Base-by-base conservation (phyloP, 768 basidiomycete genomes). In the Kwoniella botswanensis region DNA sequence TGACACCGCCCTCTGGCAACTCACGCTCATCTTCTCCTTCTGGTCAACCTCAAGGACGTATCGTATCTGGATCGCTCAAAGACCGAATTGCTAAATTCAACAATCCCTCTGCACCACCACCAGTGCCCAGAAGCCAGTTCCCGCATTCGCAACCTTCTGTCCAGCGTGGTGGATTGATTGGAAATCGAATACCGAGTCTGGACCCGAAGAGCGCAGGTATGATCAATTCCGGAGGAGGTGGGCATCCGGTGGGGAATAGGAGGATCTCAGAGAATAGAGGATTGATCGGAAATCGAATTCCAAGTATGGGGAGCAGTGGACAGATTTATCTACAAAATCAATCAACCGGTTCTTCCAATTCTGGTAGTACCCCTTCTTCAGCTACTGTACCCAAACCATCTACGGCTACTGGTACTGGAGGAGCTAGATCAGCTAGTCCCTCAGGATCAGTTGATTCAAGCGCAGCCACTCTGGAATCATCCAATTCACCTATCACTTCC, bases 71-170 rank as follows among this genome's bases (percentile, higher is more conserved):
- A n/a, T 79, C 79, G 5, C 73, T 81, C 71, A 81, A 81, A 77
- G 79, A 81, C 59, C 71, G 79, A 35, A 81, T 81, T 42, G 79
- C 79, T 2, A 76, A 73, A 62, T 81, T 81, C 71, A 77, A 81
- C 70, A 77, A 79, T 53, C 76, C 77, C 13, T 74, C 74, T 35
- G 79, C 79, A 6, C 60, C 76, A 11, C 79, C 79, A 17, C 79
- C 78, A 17, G 62, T 81, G 10, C 79, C 79, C 13, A 76, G 65
- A 55, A 72, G 71, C 12, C 74, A 78, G 17, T 81, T 76, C 72
- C 76, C 74, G 17, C 75, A 72, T 4, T 64, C 68, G 9, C 63
- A 70, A 12, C 64, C 57, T 13, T 61, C 71, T 0, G 44, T 63
- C 21, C 35, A 43, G 9, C 59, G 72, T n/a, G 68, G 76, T 9